Evolutionary conservation across 768 basidiomycete species (phyloP).

Genomic region (Lentinula detonsa): DNA sequence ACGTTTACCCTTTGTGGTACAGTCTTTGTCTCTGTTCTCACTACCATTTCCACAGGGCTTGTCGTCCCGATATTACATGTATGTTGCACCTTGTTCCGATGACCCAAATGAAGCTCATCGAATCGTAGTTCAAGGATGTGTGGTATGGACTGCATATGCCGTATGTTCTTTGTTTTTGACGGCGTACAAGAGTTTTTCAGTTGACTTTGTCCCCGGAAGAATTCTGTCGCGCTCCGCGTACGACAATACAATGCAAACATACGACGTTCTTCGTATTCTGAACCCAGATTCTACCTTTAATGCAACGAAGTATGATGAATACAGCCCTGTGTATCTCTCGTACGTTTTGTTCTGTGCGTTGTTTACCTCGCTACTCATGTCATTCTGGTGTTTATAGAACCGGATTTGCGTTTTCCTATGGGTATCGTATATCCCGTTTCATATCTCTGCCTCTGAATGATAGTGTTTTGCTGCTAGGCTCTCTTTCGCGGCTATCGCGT

Average conservation of each 20-base stretch:
- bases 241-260: constrained; percentile 49
- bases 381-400: constrained; percentile 27
- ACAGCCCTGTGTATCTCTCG: constrained; percentile 44
- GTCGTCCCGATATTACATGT: constrained; percentile 44
- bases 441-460: neutral
- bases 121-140: constrained; percentile 39
- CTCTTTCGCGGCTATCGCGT: constrained; percentile 60
- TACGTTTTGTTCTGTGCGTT: constrained; percentile 15
- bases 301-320: constrained; percentile 36
- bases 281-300: constrained; percentile 33
- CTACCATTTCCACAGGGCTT: constrained; percentile 28
- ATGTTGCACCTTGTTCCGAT: constrained; percentile 11
- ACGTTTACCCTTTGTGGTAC: constrained; percentile 13
- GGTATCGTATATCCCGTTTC: constrained; percentile 15
- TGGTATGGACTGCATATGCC: constrained; percentile 58
- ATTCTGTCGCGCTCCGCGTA: constrained; percentile 47
- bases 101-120: constrained; percentile 8
- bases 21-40: constrained; percentile 8
- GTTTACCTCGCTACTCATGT: neutral
- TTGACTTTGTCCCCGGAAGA: constrained; percentile 22
- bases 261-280: constrained; percentile 38
- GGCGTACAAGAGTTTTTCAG: constrained; percentile 2
- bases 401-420: constrained; percentile 52
- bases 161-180: constrained; percentile 22
- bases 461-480: constrained; percentile 14